Evolutionary conservation across 176 grass and related monocot species (phyloP).

Genomic region (Musa beccarii): DNA sequence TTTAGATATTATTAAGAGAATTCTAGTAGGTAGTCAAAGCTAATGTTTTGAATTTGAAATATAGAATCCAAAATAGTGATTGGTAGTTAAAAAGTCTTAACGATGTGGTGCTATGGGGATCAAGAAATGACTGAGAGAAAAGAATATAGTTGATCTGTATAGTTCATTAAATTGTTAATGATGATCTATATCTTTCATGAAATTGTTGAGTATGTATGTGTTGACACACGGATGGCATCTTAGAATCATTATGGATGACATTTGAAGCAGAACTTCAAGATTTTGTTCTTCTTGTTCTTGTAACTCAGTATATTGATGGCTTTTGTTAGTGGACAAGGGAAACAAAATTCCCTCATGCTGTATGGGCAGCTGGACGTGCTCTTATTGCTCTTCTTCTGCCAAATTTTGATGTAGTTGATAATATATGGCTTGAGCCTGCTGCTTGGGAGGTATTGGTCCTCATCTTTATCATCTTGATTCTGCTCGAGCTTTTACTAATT

Average conservation of each 20-base stretch:
- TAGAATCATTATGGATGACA: background rate
- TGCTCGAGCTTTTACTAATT: background rate
- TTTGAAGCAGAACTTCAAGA: background rate
- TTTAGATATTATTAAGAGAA: too few relatives aligned
- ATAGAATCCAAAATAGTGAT: too few relatives aligned
- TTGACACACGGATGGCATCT: background rate
- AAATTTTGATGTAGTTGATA: conserved; percentile 37
- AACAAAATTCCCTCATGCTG: conserved; percentile 33
- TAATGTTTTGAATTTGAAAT: too few relatives aligned
- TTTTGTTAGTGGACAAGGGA: conserved; percentile 29
- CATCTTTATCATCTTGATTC: background rate
- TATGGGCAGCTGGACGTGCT: conserved; percentile 30
- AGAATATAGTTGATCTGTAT: too few relatives aligned
- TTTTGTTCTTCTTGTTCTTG: background rate
- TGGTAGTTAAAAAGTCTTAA: too few relatives aligned
- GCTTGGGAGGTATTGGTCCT: conserved; percentile 26
- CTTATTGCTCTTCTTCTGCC: conserved; percentile 30
- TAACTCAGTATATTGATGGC: background rate
- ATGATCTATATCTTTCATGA: too few relatives aligned
- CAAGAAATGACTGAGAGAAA: too few relatives aligned
- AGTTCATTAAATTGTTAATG: too few relatives aligned
- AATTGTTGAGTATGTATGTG: background rate
- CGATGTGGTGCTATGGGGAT: too few relatives aligned
- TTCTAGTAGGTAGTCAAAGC: too few relatives aligned
- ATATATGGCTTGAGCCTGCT: conserved; percentile 26